Conservation (phyloP, 352 stramenopile species). For the Phytophthora pistaciae region DNA sequence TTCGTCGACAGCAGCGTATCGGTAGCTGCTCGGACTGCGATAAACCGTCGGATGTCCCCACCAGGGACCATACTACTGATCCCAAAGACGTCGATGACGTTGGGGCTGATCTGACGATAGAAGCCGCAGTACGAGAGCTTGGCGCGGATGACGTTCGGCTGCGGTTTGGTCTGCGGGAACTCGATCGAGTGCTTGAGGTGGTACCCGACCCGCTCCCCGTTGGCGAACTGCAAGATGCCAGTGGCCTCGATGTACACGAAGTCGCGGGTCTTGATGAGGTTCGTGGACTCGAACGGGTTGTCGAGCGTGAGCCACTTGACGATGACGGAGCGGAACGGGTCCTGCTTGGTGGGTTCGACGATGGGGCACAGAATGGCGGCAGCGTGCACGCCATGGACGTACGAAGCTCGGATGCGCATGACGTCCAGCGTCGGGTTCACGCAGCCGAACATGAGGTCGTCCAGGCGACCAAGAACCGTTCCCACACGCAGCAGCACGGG, state of each 20-base stretch:
- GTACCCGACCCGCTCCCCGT: constrained; percentile 37
- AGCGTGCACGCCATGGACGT: constrained; percentile 36
- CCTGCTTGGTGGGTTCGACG: constrained; percentile 24
- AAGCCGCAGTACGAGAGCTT: constrained; percentile 53
- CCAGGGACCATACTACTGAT: constrained; percentile 35
- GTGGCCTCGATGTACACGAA: constrained; percentile 50
- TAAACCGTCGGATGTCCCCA: constrained; percentile 12
- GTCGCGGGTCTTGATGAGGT: constrained; percentile 45
- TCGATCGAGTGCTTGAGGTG: constrained; percentile 31
- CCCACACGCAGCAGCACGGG: constrained; percentile 35
- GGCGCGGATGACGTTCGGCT: constrained; percentile 50
- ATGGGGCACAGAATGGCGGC: constrained; percentile 36
- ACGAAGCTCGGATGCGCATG: constrained; percentile 46
- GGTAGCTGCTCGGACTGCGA: background rate
- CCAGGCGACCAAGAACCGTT: constrained; percentile 24
- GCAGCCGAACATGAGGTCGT: constrained; percentile 49
- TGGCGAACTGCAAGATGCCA: constrained; percentile 19
- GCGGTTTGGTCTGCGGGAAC: constrained; percentile 14
- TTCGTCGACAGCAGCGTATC: constrained; percentile 16
- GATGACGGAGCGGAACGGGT: constrained; percentile 34
- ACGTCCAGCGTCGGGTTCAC: constrained; percentile 37
- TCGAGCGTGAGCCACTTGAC: constrained; percentile 50
- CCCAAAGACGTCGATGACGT: constrained; percentile 52
- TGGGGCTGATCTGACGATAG: constrained; percentile 52
- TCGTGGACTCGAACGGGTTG: constrained; percentile 31